phyloP scores from a whole-genome alignment of 192 early-diverging fungal species.

The Coemansia sp. region DNA sequence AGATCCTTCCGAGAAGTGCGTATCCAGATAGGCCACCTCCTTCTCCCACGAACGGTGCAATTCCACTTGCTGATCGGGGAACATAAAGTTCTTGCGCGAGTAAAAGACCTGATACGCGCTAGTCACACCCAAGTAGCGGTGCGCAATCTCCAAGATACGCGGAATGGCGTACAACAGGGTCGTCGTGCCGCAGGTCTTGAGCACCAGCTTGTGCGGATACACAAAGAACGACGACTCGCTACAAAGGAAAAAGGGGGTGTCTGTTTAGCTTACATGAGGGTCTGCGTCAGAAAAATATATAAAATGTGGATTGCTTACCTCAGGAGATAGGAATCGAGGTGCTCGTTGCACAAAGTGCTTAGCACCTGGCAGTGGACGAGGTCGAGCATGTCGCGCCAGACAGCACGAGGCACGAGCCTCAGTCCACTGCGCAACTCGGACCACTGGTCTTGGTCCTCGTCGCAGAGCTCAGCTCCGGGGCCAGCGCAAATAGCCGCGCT shows the following conservation, averaged over 20 bases:
- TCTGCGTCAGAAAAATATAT: neutral
- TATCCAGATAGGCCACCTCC: slow-evolving; percentile 77
- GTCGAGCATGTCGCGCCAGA: slow-evolving; percentile 92
- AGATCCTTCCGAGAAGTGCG: slow-evolving; percentile 66
- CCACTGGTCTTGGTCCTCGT: slow-evolving; percentile 45
- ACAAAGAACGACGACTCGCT: slow-evolving; percentile 98
- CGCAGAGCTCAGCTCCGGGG: slow-evolving; percentile 14
- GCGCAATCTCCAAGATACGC: slow-evolving; percentile 80
- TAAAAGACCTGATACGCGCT: slow-evolving; percentile 82
- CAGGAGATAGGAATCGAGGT: slow-evolving; percentile 88
- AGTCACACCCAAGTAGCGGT: slow-evolving; percentile 57
- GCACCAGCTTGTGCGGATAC: slow-evolving; percentile 89
- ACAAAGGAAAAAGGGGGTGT: slow-evolving; percentile 11
- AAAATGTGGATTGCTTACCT: slow-evolving; percentile 34
- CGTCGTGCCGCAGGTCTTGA: slow-evolving; percentile 98
- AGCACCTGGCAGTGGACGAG: slow-evolving; percentile 94
- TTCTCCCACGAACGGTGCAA: slow-evolving; percentile 91
- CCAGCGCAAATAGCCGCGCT: slow-evolving; percentile 15
- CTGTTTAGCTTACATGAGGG: neutral
- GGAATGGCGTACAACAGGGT: slow-evolving; percentile 88
- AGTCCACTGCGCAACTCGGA: slow-evolving; percentile 59
- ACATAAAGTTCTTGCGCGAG: slow-evolving; percentile 95
- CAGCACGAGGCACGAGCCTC: slow-evolving; percentile 66
- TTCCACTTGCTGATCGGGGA: slow-evolving; percentile 84
- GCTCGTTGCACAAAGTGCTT: slow-evolving; percentile 77